Conservation (phyloP, 1,284 basidiomycete genomes). For the Trichosporon faecale region DNA sequence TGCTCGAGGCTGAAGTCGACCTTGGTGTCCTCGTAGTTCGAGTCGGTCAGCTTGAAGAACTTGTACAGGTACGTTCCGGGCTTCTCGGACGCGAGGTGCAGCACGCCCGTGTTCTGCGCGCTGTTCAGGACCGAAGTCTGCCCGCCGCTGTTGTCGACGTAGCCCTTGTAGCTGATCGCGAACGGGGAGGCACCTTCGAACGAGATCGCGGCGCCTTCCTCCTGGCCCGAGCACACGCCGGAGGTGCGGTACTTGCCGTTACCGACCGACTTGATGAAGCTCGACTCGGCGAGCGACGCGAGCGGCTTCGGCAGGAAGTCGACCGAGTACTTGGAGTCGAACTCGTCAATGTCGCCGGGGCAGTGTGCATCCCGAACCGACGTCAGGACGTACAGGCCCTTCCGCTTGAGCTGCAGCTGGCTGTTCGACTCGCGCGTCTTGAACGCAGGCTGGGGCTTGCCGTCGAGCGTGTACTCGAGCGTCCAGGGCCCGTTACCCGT, state of each 20-base stretch:
- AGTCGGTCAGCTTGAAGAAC: conserved; percentile 81
- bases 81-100: conserved; percentile 71
- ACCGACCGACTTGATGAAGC: conserved; percentile 49
- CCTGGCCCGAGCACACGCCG: conserved; percentile 74
- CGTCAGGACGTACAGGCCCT: conserved; percentile 62
- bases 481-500: conserved; percentile 89
- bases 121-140: conserved; percentile 73
- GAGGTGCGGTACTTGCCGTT: conserved; percentile 60
- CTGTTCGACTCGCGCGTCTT: conserved; percentile 67
- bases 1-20: conserved; percentile 70
- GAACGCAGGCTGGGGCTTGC: conserved; percentile 56
- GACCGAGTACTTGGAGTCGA: conserved; percentile 62
- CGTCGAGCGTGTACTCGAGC: conserved; percentile 66
- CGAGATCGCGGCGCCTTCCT: conserved; percentile 74
- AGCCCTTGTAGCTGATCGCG: conserved; percentile 61
- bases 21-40: conserved; percentile 60
- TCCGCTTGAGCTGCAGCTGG: conserved; percentile 63
- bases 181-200: conserved; percentile 77
- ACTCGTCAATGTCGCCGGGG: conserved; percentile 63
- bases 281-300: conserved; percentile 39
- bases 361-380: conserved; percentile 80
- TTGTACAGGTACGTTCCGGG: conserved; percentile 83
- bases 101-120: conserved; percentile 73
- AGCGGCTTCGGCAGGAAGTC: conserved; percentile 58
- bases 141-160: conserved; percentile 54